Base-by-base conservation (phyloP, 331 rosid genomes). In the Pyrus hybrid region DNA sequence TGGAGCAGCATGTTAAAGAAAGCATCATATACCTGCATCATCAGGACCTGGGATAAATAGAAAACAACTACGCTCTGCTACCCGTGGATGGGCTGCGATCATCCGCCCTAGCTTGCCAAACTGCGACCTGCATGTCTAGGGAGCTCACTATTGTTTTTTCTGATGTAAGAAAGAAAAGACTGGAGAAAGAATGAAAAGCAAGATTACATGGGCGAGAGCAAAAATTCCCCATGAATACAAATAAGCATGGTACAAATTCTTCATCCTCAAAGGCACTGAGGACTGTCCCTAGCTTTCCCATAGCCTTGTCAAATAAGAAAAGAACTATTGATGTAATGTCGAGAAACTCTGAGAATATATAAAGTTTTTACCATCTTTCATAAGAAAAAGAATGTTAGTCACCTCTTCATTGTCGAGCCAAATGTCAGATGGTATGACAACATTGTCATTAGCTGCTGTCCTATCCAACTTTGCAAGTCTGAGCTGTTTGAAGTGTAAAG, bases 181-280 rank as follows among this genome's bases (percentile, higher is more conserved):
- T 92, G 45, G 90, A 87, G 81, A 80, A 91, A 81, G 90, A 78
- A 70, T 75, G 83, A 77, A 90, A 92, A 37, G 97, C 87, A 80
- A 92, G 91, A 84, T 90, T 94, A 73, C 91, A 92, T 20, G 97
- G 96, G 67, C 62, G 91, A 76, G 97, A 90, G 76, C 88, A 88
- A 83, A 94, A 94, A 87, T 92, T 91, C 41, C 99, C 99, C 97
- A 94, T 92, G 90, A 94, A 88, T 75, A 94, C 97, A 82, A 94
- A 90, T 26, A 89, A 83, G 78, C 93, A 86, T 77, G 97, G 97
- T 76, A 89, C 96, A 68, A 92, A 86, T 76, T 89, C 97, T 80
- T 84, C 91, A 43, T 84, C 76, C 87, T 89, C 93, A 82, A 87
- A 94, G 71, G 88, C 99, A 85, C 88, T 79, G 58, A 94, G 83